phyloP scores from a whole-genome alignment of 768 basidiomycete species.

The Russula dissimulans region DNA sequence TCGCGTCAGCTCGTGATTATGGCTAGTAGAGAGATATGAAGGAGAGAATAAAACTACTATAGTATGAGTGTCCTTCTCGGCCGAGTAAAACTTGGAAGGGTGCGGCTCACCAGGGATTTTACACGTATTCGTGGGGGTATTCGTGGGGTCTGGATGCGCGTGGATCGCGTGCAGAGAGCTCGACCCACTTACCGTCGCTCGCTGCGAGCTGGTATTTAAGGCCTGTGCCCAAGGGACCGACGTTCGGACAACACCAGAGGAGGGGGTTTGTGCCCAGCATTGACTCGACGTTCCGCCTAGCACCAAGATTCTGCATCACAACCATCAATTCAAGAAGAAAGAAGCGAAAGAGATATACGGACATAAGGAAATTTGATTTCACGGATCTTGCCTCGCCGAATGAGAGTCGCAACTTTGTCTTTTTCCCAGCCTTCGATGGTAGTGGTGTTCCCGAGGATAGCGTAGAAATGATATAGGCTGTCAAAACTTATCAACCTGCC shows the following conservation, averaged over 20 bases:
- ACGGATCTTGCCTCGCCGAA: conserved; percentile 74
- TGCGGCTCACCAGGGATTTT: conserved; percentile 5
- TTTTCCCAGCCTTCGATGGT: conserved; percentile 99
- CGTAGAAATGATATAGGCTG: conserved; percentile 83
- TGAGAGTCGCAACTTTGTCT: conserved; percentile 82
- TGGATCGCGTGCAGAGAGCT: conserved; percentile 25
- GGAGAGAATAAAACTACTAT: neutral
- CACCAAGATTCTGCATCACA: conserved; percentile 64
- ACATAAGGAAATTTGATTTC: conserved; percentile 89
- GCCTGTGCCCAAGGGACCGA: conserved; percentile 53
- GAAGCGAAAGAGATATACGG: conserved; percentile 36
- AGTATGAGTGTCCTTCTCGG: conserved; percentile 2
- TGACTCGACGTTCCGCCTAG: conserved; percentile 59
- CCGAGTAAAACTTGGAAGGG: neutral
- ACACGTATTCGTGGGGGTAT: neutral
- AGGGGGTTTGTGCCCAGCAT: conserved; percentile 68
- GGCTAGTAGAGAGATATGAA: neutral
- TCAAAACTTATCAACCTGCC: conserved; percentile 14
- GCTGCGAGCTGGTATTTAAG: conserved; percentile 65
- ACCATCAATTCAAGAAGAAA: conserved; percentile 7
- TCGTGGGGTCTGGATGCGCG: neutral
- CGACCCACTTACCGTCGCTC: conserved; percentile 67
- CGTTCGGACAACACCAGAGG: conserved; percentile 79
- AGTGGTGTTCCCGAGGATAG: conserved; percentile 71
- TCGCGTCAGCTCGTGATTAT: neutral